Conservation (phyloP, 2,329 filamentous ascomycete genomes). For the Colletotrichum scovillei region DNA sequence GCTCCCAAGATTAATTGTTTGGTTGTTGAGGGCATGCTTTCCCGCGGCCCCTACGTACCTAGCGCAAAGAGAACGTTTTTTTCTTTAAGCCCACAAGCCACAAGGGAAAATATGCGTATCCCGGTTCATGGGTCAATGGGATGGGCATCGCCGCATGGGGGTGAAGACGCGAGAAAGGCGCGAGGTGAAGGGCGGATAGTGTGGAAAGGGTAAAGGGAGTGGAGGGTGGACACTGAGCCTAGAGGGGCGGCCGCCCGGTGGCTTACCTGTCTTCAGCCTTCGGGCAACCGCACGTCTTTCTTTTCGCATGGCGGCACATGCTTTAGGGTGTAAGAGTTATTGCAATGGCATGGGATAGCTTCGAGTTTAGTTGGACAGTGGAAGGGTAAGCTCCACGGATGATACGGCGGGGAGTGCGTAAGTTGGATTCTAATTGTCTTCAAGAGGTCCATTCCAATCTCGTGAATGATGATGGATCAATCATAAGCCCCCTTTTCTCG, state of each 20-base stretch:
- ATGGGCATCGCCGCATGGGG: constrained; percentile 29
- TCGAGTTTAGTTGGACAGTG: neutral
- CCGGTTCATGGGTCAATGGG: constrained; percentile 21
- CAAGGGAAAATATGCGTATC: constrained; percentile 3
- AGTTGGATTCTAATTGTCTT: constrained; percentile 4
- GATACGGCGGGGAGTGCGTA: neutral
- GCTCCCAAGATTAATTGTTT: constrained; percentile 10
- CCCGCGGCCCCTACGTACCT: neutral
- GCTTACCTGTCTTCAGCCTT: constrained; percentile 29
- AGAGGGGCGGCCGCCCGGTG: constrained; percentile 28
- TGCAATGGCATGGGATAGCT: constrained; percentile 11
- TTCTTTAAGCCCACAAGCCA: neutral
- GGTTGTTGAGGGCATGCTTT: neutral
- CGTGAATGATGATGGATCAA: neutral
- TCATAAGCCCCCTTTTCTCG: neutral
- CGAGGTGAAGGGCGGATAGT: neutral
- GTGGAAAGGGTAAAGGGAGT: neutral
- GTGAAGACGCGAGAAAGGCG: constrained; percentile 27
- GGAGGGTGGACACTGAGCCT: neutral
- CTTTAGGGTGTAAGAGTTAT: constrained; percentile 8
- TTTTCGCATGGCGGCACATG: neutral
- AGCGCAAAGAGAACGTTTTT: constrained; percentile 9
- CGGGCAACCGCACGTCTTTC: neutral
- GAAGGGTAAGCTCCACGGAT: neutral
- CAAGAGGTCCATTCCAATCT: neutral